These are phyloP conservation scores for Quercus engelmannii DNA, from an alignment of 306 rosid genomes.

Conservation along the genomic window DNA sequence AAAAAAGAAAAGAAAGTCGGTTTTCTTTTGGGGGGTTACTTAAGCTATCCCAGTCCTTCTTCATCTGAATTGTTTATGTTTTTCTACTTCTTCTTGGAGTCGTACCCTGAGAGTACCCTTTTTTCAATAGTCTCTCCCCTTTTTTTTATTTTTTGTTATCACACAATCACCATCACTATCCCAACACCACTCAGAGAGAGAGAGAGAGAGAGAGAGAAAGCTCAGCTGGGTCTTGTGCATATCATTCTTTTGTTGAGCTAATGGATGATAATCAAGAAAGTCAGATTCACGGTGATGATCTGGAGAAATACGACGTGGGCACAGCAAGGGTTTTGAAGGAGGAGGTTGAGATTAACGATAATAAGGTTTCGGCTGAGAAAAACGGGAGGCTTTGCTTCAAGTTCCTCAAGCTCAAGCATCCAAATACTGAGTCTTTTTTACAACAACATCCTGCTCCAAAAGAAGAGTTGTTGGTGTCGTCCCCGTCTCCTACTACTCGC, in stretches of 20 bases:
- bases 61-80: too few species aligned
- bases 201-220: neutral
- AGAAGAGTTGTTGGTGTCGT: too few species aligned
- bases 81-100: too few species aligned
- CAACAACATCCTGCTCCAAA: neutral
- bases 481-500: neutral
- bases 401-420: constrained; percentile 21
- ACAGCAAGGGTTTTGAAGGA: neutral
- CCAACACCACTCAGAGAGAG: neutral
- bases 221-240: neutral
- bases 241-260: neutral
- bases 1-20: neutral
- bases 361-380: too few species aligned
- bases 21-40: constrained; percentile 6
- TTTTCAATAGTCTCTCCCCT: neutral
- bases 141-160: neutral
- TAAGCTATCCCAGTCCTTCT: neutral
- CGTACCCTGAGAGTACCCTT: too few species aligned
- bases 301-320: neutral
- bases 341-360: neutral
- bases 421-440: constrained; percentile 3
- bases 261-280: neutral
- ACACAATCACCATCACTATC: neutral
- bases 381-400: neutral
- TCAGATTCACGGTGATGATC: neutral